Percentiles rank a stretch among this genome's conserved stretches.
These are phyloP conservation scores for Colletotrichum cordylinicola DNA, from an alignment of 2,329 filamentous ascomycete genomes.

Conservation along the genomic window DNA sequence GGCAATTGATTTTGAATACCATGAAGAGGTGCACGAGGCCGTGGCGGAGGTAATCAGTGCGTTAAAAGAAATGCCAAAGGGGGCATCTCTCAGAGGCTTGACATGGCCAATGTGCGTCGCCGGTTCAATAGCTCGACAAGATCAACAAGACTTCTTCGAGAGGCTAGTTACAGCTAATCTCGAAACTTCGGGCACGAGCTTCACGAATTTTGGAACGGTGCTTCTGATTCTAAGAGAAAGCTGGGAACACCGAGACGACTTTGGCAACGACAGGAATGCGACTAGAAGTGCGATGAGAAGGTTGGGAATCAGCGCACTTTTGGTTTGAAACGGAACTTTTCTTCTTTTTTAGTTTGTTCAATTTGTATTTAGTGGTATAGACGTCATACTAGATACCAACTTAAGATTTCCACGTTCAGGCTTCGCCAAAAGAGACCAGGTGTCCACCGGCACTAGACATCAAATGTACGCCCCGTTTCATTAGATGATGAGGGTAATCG, in stretches of 20 bases:
- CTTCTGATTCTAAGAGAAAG: background rate
- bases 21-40: background rate
- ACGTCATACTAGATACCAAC: background rate
- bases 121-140: background rate
- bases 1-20: background rate
- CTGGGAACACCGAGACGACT: background rate
- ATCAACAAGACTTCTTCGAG: constrained; percentile 4
- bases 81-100: background rate
- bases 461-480: background rate
- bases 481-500: background rate
- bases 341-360: background rate
- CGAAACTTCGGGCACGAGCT: background rate
- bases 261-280: background rate
- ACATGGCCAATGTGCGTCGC: constrained; percentile 9
- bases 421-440: background rate
- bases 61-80: background rate
- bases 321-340: background rate
- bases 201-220: constrained; percentile 12
- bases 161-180: background rate
- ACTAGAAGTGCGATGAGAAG: background rate
- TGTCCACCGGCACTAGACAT: background rate
- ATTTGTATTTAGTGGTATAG: background rate
- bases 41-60: background rate
- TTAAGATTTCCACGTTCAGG: background rate
- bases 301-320: background rate